A percentile compares a stretch with the other conserved stretches of the same genome.
phyloP scores from a whole-genome alignment of 345 rosid genomes.

The Erodium maritimum region DNA sequence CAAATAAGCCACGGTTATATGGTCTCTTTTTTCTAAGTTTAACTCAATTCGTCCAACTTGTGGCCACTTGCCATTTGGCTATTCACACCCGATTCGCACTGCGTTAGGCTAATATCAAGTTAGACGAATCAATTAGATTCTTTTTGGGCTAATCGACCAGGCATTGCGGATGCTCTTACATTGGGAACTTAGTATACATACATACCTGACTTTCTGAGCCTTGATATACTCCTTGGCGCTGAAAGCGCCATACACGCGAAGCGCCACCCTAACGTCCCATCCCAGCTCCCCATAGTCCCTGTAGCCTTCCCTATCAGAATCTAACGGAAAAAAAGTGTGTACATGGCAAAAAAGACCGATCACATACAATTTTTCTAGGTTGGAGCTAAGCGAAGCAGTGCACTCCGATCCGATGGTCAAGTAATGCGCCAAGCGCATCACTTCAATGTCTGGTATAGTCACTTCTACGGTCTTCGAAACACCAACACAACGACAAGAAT shows the following conservation, averaged over 20 bases:
- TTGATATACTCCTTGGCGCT: constrained; percentile 43
- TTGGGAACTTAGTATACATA: neutral
- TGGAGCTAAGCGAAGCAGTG: constrained; percentile 31
- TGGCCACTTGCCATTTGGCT: no score
- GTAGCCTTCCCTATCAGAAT: constrained; percentile 8
- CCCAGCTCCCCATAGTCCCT: constrained; percentile 42
- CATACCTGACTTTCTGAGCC: constrained; percentile 54
- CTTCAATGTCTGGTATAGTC: constrained; percentile 60
- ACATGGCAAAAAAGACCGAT: no score
- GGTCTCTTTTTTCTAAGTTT: no score
- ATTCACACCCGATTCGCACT: no score
- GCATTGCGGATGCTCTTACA: no score
- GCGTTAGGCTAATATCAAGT: no score
- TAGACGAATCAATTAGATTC: no score
- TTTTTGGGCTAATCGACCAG: no score
- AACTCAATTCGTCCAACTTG: no score
- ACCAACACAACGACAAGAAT: neutral
- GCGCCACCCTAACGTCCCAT: constrained; percentile 61
- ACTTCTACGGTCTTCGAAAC: constrained; percentile 41
- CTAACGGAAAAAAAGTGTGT: neutral
- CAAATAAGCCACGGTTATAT: no score
- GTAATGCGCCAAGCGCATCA: constrained; percentile 71
- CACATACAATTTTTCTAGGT: constrained; percentile 40
- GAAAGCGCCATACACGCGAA: constrained; percentile 44
- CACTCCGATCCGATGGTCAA: constrained; percentile 54